These are phyloP conservation scores for Candida tallmaniae DNA, from an alignment of 805 yeast species.

Conservation along the genomic window DNA sequence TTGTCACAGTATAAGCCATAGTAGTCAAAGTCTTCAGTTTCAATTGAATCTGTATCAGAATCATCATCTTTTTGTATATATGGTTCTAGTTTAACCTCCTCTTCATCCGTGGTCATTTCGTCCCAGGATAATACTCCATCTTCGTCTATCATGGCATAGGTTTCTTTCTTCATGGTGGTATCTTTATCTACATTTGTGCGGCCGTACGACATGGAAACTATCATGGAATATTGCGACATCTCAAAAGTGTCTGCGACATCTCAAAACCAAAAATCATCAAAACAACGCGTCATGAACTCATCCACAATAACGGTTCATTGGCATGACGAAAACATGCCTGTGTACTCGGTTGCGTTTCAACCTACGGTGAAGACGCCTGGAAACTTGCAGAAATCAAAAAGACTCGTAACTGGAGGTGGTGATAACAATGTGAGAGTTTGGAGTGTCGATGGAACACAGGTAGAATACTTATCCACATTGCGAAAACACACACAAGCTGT, in stretches of 20 bases:
- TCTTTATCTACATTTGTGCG: too few relatives aligned
- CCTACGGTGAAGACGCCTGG: conserved; percentile 20
- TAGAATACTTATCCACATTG: conserved; percentile 78
- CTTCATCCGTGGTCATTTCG: too few relatives aligned
- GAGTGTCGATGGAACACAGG: conserved; percentile 44
- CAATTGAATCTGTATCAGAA: not conserved
- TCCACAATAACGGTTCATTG: conserved; percentile 61
- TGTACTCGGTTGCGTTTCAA: conserved; percentile 65
- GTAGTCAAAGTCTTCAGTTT: not conserved
- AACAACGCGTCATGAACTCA: too few relatives aligned
- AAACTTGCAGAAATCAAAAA: not conserved
- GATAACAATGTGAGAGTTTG: conserved; percentile 37
- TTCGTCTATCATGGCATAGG: too few relatives aligned
- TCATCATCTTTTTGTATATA: too few relatives aligned
- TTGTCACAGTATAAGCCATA: conserved; percentile 22
- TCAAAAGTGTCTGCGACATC: too few relatives aligned
- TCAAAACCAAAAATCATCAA: too few relatives aligned
- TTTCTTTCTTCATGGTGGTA: too few relatives aligned
- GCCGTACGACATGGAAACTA: too few relatives aligned
- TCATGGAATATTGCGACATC: too few relatives aligned
- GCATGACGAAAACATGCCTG: conserved; percentile 74
- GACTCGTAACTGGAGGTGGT: conserved; percentile 90
- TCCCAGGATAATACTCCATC: conserved; percentile 12
- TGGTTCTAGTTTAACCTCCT: too few relatives aligned
- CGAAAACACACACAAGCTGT: conserved; percentile 92